Percentiles rank a stretch among this genome's conserved stretches.
Evolutionary conservation across 208 protist genomes (phyloP).

Genomic region (Angomonas ambiguus): DNA sequence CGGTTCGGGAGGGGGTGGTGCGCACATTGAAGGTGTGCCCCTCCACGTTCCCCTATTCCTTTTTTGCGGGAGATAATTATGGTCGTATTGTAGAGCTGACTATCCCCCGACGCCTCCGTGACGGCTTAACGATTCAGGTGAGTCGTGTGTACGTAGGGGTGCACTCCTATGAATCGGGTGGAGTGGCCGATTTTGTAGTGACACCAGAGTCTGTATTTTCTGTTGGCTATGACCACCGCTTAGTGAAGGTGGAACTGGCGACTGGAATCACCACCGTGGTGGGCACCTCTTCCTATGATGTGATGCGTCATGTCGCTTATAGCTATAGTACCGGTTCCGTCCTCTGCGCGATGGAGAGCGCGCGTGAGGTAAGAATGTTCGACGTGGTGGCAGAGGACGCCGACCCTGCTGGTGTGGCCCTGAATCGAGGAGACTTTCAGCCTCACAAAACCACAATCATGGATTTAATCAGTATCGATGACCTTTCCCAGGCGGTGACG

Average conservation of each 20-base stretch:
- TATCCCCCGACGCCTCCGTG: conserved; percentile 24
- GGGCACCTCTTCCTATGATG: conserved; percentile 12
- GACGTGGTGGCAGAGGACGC: background rate
- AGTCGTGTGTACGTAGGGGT: conserved; percentile 28
- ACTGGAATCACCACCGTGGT: conserved; percentile 27
- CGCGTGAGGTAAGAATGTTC: background rate
- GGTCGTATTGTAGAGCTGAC: conserved; percentile 42
- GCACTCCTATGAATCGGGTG: conserved; percentile 42
- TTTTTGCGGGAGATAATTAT: conserved; percentile 53
- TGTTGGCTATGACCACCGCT: conserved; percentile 52
- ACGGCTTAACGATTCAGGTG: conserved; percentile 24
- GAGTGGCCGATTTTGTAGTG: conserved; percentile 63
- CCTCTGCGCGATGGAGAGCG: background rate
- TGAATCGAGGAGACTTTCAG: conserved; percentile 26
- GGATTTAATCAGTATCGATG: conserved; percentile 41
- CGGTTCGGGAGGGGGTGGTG: conserved; percentile 29
- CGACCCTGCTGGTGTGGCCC: conserved; percentile 19
- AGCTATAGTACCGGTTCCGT: conserved; percentile 15
- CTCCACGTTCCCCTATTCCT: conserved; percentile 29
- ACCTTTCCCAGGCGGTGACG: conserved; percentile 64
- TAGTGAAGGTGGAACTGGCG: conserved; percentile 38
- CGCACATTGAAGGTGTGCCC: conserved; percentile 31
- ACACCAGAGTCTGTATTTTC: conserved; percentile 41
- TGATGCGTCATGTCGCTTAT: conserved; percentile 33
- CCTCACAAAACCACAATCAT: conserved; percentile 38